Base-by-base conservation (phyloP, 257 asterid species). In the Avicennia marina region DNA sequence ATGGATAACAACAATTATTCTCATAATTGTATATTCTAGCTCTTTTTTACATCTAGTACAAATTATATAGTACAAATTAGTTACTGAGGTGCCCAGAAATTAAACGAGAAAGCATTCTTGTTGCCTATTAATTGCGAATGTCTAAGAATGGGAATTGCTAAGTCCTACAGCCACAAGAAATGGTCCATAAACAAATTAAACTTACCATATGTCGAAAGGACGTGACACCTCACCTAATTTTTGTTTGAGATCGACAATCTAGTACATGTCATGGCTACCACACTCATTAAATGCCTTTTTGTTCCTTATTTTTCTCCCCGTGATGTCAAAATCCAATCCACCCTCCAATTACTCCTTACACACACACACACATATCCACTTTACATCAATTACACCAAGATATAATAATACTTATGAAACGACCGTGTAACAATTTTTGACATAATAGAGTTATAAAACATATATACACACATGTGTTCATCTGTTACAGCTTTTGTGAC, bases 41-140 rank as follows among this genome's bases (percentile, higher is more conserved):
- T 1, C 11, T 39, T 11, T 4, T 11, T 44, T 46, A 19, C 31
- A 46, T 20, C 1, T 11, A 48, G 3, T 22, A 8, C 0, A 26
- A 7, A 12, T 13, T 11, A n/a, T 11, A 48, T 13, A 2, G 7
- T 27, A 40, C 11, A 40, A 31, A 26, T 18, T 25, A n/a, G n/a
- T n/a, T n/a, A n/a, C n/a, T 1, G 34, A 24, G 40, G 47, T 63
- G 55, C 20, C 39, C 54, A 63, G 41, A 48, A 52, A 58, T 42
- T 52, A 59, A 59, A 67, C 43, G 58, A 32, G 70, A 29, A 27
- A 43, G 43, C 32, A 56, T 25, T 46, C 52, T 45, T 46, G 20
- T 36, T 39, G 19, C 29, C 45, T 27, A 48, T 26, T 47, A 24
- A 47, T 47, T n/a, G n/a, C n/a, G n/a, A 29, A 48, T 65, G 57